Evolutionary conservation across 106 monocot genomes (phyloP).

Genomic region (Hemerocallis citrina): DNA sequence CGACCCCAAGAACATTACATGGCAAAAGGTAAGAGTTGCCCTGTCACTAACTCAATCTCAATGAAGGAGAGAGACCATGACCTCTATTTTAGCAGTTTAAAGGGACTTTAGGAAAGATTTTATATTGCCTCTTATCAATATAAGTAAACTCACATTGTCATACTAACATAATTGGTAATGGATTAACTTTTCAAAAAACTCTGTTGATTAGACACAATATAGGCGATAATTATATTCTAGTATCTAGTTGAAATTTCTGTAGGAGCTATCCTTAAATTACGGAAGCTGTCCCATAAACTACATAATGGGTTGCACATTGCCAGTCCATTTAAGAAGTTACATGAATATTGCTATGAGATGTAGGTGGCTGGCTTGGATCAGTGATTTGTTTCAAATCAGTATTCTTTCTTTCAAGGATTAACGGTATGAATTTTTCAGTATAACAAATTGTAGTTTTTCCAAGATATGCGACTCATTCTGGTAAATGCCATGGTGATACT

Average conservation of each 20-base stretch:
- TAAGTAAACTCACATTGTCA: not conserved
- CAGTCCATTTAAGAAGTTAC: not conserved
- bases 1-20: conserved; percentile 51
- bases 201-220: not conserved
- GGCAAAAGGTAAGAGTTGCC: conserved; percentile 72
- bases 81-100: not conserved
- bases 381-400: not conserved
- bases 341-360: not conserved
- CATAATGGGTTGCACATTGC: not conserved
- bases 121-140: not conserved
- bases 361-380: not conserved
- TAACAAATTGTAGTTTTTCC: not conserved
- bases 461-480: too few relatives aligned
- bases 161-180: not conserved
- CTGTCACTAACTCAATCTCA: not conserved
- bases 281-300: not conserved
- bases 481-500: not conserved
- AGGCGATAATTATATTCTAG: not conserved
- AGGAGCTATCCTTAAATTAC: not conserved
- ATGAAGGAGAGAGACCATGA: not conserved
- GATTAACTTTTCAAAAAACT: not conserved
- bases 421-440: not conserved
- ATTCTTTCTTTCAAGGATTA: not conserved
- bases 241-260: not conserved
- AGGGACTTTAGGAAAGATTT: not conserved